These are phyloP conservation scores for Rubus parviflorus DNA, from an alignment of 306 rosid genomes.

Conservation along the genomic window DNA sequence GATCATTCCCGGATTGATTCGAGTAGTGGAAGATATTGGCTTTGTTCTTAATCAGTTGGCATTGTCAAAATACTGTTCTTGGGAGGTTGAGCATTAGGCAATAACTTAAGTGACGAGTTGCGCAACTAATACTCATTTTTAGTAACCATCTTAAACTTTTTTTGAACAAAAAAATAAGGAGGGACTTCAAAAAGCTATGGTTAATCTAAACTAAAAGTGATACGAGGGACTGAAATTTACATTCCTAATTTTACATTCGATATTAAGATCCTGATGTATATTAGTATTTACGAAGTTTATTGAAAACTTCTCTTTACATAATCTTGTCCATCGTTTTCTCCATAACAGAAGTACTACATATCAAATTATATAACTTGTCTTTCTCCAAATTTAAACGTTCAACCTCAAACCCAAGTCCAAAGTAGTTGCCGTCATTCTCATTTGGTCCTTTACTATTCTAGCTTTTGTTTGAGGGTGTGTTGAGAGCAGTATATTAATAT, in stretches of 20 bases:
- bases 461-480: not conserved
- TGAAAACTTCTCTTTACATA: not conserved
- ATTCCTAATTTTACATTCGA: too few relatives aligned
- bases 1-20: not conserved
- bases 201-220: too few relatives aligned
- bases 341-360: not conserved
- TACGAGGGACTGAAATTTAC: too few relatives aligned
- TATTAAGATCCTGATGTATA: too few relatives aligned
- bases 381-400: not conserved
- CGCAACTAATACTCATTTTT: too few relatives aligned
- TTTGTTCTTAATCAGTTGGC: not conserved
- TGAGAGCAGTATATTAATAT: too few relatives aligned
- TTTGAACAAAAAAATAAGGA: too few relatives aligned
- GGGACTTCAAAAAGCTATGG: not conserved
- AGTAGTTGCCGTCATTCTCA: not conserved
- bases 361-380: not conserved
- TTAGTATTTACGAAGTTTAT: too few relatives aligned
- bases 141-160: too few relatives aligned
- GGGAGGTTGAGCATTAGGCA: not conserved
- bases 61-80: not conserved
- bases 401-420: not conserved
- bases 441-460: not conserved
- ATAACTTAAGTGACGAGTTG: too few relatives aligned
- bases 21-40: not conserved
- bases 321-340: not conserved